A percentile compares a stretch with the other conserved stretches of the same genome.
Evolutionary conservation across 345 rosid genomes (phyloP).

Genomic region (Gossypioides kirkii): DNA sequence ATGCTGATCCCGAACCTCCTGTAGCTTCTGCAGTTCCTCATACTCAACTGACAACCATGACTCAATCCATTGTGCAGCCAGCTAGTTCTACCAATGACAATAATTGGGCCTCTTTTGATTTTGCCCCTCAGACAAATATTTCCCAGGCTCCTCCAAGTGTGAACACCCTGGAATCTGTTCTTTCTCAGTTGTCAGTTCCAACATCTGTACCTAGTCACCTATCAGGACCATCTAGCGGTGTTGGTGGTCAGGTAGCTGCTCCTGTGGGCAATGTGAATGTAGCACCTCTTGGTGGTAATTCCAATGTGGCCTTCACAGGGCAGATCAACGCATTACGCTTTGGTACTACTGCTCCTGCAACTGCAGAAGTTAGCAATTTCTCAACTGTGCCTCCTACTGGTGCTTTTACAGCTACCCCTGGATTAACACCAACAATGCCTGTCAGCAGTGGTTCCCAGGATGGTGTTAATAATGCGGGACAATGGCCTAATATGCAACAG

Average conservation of each 20-base stretch:
- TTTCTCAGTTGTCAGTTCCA: slow-evolving; percentile 60
- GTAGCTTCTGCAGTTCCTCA: slow-evolving; percentile 35
- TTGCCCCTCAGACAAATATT: slow-evolving; percentile 36
- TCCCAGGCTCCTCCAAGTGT: slow-evolving; percentile 50
- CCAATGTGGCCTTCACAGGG: slow-evolving; percentile 26
- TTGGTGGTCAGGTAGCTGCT: slow-evolving; percentile 27
- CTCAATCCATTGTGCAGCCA: slow-evolving; percentile 41
- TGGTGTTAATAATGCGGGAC: slow-evolving; percentile 23
- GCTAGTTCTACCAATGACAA: slow-evolving; percentile 38
- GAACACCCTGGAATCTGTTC: slow-evolving; percentile 66
- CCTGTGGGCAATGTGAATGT: slow-evolving; percentile 21
- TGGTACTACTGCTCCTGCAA: slow-evolving; percentile 24
- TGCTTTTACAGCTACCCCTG: slow-evolving; percentile 28
- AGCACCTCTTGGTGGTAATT: slow-evolving; percentile 25
- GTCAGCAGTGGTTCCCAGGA: slow-evolving; percentile 25
- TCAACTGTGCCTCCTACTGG: slow-evolving; percentile 30
- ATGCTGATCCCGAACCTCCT: slow-evolving; percentile 71
- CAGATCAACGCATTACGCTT: slow-evolving; percentile 19
- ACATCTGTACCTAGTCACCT: slow-evolving; percentile 42
- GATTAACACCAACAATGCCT: slow-evolving; percentile 25
- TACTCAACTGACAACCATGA: slow-evolving; percentile 30
- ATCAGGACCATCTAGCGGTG: slow-evolving; percentile 30
- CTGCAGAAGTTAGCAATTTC: slow-evolving; percentile 26
- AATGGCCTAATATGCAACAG: slow-evolving; percentile 40
- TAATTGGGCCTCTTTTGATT: slow-evolving; percentile 78